Evolutionary conservation across 495 filamentous ascomycete species (phyloP).

Genomic region (Cudoniella acicularis): DNA sequence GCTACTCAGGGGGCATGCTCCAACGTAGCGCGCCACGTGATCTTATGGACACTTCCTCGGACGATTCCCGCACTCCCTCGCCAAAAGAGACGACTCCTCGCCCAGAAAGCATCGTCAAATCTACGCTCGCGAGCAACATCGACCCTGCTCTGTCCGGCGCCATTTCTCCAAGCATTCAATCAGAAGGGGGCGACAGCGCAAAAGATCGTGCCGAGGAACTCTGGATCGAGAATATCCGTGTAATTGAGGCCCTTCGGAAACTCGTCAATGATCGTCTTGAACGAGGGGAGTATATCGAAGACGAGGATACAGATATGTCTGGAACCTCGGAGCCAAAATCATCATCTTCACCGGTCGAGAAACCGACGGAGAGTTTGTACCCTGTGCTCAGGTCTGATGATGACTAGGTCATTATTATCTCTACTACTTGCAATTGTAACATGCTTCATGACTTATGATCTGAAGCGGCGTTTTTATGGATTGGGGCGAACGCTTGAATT

Average conservation of each 20-base stretch:
- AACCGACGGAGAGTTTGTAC: conserved; percentile 35
- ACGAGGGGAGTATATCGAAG: conserved; percentile 56
- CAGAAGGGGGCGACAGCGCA: conserved; percentile 38
- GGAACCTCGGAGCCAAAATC: conserved; percentile 5
- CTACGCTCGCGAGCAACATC: conserved; percentile 49
- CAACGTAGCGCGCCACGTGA: conserved; percentile 55
- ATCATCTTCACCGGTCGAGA: neutral
- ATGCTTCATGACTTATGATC: neutral
- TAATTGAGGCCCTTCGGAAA: conserved; percentile 69
- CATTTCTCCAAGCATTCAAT: conserved; percentile 13
- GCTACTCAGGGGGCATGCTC: conserved; percentile 82
- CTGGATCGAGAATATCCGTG: conserved; percentile 81
- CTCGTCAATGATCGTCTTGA: conserved; percentile 64
- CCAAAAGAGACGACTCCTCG: conserved; percentile 30
- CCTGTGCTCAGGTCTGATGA: conserved; percentile 38
- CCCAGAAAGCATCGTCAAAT: conserved; percentile 30
- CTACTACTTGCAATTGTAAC: neutral
- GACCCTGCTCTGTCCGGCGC: conserved; percentile 47
- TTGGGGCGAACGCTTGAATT: neutral
- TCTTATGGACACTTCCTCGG: conserved; percentile 55
- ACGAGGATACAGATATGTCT: conserved; percentile 29
- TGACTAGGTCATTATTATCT: conserved; percentile 12
- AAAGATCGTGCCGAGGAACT: conserved; percentile 54
- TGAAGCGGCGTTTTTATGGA: neutral
- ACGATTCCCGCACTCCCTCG: conserved; percentile 40